Evolutionary conservation across 106 monocot species (phyloP).

Genomic region (Dendrobium chrysotoxum): DNA sequence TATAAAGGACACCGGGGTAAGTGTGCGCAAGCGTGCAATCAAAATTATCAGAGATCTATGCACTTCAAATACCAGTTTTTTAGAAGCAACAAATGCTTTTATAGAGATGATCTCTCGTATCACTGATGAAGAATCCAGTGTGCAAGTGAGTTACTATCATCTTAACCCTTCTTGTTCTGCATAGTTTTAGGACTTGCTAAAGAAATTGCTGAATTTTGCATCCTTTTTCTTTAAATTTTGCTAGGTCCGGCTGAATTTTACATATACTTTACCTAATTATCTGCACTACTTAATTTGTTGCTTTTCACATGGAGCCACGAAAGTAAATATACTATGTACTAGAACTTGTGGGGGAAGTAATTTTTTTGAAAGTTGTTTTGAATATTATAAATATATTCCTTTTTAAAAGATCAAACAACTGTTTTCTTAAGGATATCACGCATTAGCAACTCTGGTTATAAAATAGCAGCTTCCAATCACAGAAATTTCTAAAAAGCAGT

Average conservation of each 20-base stretch:
- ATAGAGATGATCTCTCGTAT: conserved; percentile 97
- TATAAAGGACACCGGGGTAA: conserved; percentile 97
- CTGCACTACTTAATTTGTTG: not conserved
- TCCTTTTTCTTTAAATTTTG: not conserved
- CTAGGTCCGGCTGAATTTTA: not conserved
- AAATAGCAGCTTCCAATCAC: too few species aligned
- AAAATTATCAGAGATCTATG: conserved; percentile 93
- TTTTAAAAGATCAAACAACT: too few species aligned
- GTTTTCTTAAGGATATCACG: too few species aligned
- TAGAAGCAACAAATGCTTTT: conserved; percentile 67
- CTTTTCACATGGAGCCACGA: not conserved
- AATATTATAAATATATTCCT: too few species aligned
- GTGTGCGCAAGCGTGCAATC: conserved; percentile 95
- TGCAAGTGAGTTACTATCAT: conserved; percentile 59
- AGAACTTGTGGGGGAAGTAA: too few species aligned
- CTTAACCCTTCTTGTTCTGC: not conserved
- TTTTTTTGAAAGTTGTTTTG: too few species aligned
- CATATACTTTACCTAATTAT: not conserved
- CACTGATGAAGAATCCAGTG: conserved; percentile 92
- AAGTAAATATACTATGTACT: not conserved
- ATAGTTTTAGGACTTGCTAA: not conserved
- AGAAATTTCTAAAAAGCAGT: too few species aligned
- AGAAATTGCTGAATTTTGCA: not conserved
- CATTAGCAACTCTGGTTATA: too few species aligned
- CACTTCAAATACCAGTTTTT: conserved; percentile 66